A percentile compares a stretch with the other conserved stretches of the same genome.
These are phyloP conservation scores for Xanthoconium stramineum DNA, from an alignment of 768 basidiomycete species.

Conservation along the genomic window DNA sequence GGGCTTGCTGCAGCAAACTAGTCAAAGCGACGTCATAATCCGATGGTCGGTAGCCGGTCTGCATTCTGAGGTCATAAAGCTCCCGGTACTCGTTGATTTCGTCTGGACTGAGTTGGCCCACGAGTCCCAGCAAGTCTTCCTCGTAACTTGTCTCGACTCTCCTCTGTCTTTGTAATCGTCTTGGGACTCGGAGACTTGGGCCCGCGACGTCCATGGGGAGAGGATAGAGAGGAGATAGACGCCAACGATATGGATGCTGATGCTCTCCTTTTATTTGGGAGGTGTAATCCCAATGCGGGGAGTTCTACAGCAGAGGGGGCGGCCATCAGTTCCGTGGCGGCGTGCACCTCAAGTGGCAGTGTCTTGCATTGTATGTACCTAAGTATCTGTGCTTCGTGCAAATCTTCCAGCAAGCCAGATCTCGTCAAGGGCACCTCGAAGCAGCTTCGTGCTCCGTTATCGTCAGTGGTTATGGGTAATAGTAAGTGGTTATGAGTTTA, in stretches of 20 bases:
- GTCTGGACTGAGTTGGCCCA: constrained; percentile 16
- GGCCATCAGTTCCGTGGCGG: too few relatives aligned
- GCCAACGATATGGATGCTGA: too few relatives aligned
- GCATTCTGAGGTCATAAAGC: constrained; percentile 1
- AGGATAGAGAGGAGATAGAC: not conserved
- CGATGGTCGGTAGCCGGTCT: constrained; percentile 2
- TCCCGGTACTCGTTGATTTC: constrained; percentile 19
- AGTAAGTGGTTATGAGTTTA: not conserved
- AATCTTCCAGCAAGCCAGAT: not conserved
- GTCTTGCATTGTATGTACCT: too few relatives aligned
- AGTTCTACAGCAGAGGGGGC: not conserved
- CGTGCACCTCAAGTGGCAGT: too few relatives aligned
- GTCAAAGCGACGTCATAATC: constrained; percentile 27
- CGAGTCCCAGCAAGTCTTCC: constrained; percentile 19
- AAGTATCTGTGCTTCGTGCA: too few relatives aligned
- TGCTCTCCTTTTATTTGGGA: not conserved
- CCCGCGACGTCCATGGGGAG: constrained; percentile 24
- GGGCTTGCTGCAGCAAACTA: constrained; percentile 25
- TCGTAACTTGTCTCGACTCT: constrained; percentile 22
- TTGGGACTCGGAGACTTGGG: constrained; percentile 13
- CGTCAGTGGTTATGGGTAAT: not conserved
- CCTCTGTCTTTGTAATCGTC: not conserved
- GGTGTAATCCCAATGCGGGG: not conserved
- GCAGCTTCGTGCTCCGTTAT: not conserved
- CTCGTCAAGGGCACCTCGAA: not conserved